phyloP scores from a whole-genome alignment of 352 stramenopile species.

The Phytophthora tubulina region DNA sequence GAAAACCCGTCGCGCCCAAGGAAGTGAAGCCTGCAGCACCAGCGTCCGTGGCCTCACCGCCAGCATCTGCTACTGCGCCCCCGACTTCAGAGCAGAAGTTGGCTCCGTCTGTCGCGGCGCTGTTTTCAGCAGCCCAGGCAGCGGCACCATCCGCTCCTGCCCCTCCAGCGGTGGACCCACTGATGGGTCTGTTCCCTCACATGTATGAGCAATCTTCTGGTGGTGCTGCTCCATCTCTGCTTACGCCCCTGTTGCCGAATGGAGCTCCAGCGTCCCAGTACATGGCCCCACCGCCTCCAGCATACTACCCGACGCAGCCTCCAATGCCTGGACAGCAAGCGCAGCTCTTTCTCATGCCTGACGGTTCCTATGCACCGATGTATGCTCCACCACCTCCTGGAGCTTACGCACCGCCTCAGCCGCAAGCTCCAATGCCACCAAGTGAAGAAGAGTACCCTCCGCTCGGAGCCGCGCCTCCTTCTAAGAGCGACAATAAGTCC shows the following conservation, averaged over 20 bases:
- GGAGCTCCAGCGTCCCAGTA: conserved; percentile 27
- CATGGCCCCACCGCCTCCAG: conserved; percentile 19
- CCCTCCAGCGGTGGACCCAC: conserved; percentile 23
- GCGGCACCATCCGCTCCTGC: conserved; percentile 23
- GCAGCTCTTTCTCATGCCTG: conserved; percentile 43
- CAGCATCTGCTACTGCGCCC: conserved; percentile 7
- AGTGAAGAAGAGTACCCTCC: conserved; percentile 47
- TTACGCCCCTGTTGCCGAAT: conserved; percentile 43
- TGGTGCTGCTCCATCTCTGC: conserved; percentile 24
- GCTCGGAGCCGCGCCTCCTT: conserved; percentile 23
- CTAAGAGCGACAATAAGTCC: conserved; percentile 25
- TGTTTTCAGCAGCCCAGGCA: conserved; percentile 51
- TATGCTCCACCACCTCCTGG: conserved; percentile 25
- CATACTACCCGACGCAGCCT: conserved; percentile 37
- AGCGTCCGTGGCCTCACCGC: background rate
- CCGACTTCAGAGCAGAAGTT: conserved; percentile 37
- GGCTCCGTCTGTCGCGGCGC: conserved; percentile 50
- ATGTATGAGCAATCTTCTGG: conserved; percentile 46
- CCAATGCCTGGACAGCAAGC: conserved; percentile 36
- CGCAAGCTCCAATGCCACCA: conserved; percentile 25
- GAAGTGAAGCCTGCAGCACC: conserved; percentile 4
- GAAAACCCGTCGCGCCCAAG: conserved; percentile 4
- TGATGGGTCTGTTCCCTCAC: conserved; percentile 66
- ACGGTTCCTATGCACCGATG: conserved; percentile 49
- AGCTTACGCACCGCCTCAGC: conserved; percentile 20